phyloP scores from a whole-genome alignment of 73 alveolate species.

The Blepharisma stoltei region DNA sequence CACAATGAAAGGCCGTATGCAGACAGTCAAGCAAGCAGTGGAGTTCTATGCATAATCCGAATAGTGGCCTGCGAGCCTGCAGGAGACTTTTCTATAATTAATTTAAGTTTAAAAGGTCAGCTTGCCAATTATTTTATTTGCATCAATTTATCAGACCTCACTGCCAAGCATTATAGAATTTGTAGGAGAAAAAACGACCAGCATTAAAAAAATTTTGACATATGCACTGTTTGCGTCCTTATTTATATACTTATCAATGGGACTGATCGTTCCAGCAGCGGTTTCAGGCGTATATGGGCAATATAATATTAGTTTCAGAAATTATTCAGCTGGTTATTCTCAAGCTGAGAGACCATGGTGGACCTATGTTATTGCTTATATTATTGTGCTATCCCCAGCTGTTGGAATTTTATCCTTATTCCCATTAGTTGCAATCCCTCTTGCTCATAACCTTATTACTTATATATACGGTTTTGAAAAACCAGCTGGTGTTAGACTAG shows the following conservation, averaged over 20 bases:
- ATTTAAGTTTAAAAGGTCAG: too few species aligned
- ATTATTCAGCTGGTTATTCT: conserved; percentile 16
- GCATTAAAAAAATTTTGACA: background rate
- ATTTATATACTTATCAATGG: background rate
- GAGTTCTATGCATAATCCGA: too few species aligned
- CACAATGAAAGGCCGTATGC: too few species aligned
- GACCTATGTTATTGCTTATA: conserved; percentile 21
- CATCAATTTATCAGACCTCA: background rate
- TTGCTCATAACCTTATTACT: background rate
- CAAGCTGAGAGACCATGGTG: conserved; percentile 20
- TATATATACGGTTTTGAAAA: background rate
- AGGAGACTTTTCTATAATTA: too few species aligned
- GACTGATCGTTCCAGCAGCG: conserved; percentile 13
- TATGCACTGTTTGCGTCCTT: background rate
- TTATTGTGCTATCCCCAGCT: conserved; percentile 19
- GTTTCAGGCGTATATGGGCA: background rate
- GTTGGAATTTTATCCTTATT: background rate
- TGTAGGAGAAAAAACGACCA: background rate
- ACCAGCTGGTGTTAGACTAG: background rate
- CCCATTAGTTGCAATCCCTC: conserved; percentile 11
- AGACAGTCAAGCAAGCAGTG: too few species aligned
- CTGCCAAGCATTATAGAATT: conserved; percentile 13
- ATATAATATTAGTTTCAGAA: background rate
- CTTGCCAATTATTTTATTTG: too few species aligned
- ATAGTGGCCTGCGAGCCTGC: too few species aligned